Base-by-base conservation (phyloP, 23 red algal species). In the Cyanidioschyzon merolae region DNA sequence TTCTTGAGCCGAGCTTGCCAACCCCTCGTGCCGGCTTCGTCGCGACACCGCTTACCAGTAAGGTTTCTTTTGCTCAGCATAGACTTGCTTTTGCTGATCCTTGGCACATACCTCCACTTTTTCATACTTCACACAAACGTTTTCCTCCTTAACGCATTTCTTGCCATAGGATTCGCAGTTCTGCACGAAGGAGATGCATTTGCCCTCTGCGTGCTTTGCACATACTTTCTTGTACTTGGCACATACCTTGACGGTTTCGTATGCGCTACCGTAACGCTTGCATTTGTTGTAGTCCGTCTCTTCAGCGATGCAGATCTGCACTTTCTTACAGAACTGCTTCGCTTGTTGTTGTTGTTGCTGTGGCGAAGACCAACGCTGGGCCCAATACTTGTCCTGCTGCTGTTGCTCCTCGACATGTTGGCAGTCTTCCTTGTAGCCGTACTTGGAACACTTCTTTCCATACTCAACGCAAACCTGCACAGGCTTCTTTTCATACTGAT, bases 71-170 rank as follows among this genome's bases (percentile, higher is more conserved):
- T 71, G 63, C 12, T 71, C 7, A 3, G 3, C 7, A 7, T 71
- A 71, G 7, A 32, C 32, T 27, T 35, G 32, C 63, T 35, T 3
- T 7, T 35, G 21, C n/a, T 71, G 21, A 7, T 71, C 16, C 63
- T 71, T 25, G 21, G 21, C 12, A 27, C 63, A 71, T 25, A 71
- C 63, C 63, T 71, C n/a, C 16, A 32, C n/a, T 27, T 35, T 32
- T 32, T 71, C n/a, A 32, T 71, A 71, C 63, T 71, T 7, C 32
- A 32, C 12, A 32, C 63, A 71, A 32, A 71, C 63, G 2, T 71
- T 71, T 35, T 71, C n/a, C n/a, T 71, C 12, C n/a, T 71, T 35
- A 7, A 32, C 32, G 63, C 63, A 71, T 27, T 71, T 71, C 63
- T 71, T 25, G 63, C 63, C 63, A 27, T 71, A 71, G 21, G 21